Evolutionary conservation across 345 rosid genomes (phyloP).

Genomic region (Hevea brasiliensis): DNA sequence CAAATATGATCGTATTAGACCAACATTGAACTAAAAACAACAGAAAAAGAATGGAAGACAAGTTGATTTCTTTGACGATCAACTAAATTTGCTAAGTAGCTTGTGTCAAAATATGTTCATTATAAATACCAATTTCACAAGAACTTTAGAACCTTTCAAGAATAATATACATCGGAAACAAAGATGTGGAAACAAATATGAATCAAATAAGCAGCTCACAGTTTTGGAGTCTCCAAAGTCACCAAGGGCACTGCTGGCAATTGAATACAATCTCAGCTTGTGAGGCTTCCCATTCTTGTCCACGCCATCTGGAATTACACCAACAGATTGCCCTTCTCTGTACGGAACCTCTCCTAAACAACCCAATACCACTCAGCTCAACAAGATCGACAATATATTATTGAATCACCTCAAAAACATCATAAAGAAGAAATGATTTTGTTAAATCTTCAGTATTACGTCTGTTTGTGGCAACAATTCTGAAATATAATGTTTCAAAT

Average conservation of each 20-base stretch:
- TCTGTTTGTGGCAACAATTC: no score
- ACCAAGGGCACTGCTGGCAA: constrained; percentile 98
- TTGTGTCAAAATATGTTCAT: background rate
- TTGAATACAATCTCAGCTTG: constrained; percentile 90
- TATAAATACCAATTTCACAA: background rate
- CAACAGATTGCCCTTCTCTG: constrained; percentile 98
- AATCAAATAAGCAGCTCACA: constrained; percentile 43
- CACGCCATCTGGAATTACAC: constrained; percentile 82
- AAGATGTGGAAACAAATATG: background rate
- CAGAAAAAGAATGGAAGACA: background rate
- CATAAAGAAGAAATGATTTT: background rate
- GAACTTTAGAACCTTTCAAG: background rate
- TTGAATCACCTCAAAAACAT: background rate
- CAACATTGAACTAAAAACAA: background rate
- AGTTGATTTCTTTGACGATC: background rate
- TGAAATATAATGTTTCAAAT: background rate
- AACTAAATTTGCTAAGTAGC: no score
- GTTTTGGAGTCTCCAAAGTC: constrained; percentile 99
- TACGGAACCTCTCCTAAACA: constrained; percentile 82
- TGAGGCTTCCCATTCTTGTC: constrained; percentile 98
- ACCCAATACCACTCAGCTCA: constrained; percentile 8
- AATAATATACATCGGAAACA: background rate
- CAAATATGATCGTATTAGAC: background rate
- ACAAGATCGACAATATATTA: background rate
- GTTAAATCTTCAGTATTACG: background rate